phyloP scores from a whole-genome alignment of 805 yeast genomes.

The Candida berthetii region DNA sequence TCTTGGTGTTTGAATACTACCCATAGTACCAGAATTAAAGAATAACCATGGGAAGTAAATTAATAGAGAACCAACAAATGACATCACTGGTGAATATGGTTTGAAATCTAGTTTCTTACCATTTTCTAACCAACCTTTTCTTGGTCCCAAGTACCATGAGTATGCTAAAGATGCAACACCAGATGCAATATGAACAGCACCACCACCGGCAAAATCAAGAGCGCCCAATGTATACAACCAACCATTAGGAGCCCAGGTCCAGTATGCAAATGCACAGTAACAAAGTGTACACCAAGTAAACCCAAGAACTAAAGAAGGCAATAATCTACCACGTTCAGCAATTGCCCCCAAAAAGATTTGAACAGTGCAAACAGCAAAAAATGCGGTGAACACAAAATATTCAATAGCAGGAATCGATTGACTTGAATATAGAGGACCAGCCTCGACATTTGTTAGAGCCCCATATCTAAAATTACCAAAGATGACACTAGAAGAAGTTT shows the following conservation, averaged over 20 bases:
- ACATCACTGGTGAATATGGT: slow-evolving; percentile 89
- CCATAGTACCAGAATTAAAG: slow-evolving; percentile 81
- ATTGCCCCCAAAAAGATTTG: slow-evolving; percentile 89
- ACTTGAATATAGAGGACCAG: slow-evolving; percentile 72
- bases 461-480: slow-evolving; percentile 78
- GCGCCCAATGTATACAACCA: slow-evolving; percentile 95
- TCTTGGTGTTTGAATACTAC: slow-evolving; percentile 73
- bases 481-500: slow-evolving; percentile 59
- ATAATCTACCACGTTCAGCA: slow-evolving; percentile 87
- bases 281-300: slow-evolving; percentile 87
- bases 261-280: slow-evolving; percentile 87
- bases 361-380: slow-evolving; percentile 83
- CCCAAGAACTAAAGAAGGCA: slow-evolving; percentile 74
- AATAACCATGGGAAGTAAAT: slow-evolving; percentile 97
- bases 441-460: slow-evolving; percentile 63
- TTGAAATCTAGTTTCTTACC: slow-evolving; percentile 58
- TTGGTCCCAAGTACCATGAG: slow-evolving; percentile 70
- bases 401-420: slow-evolving; percentile 42
- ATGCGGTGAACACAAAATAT: slow-evolving; percentile 76
- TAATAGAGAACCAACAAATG: slow-evolving; percentile 78
- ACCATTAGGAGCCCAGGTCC: slow-evolving; percentile 93
- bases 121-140: slow-evolving; percentile 40
- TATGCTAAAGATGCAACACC: slow-evolving; percentile 89
- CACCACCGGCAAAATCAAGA: slow-evolving; percentile 98
- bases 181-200: slow-evolving; percentile 90